These are phyloP conservation scores for Rhizopogon roseolus DNA, from an alignment of 768 basidiomycete species.

Conservation along the genomic window DNA sequence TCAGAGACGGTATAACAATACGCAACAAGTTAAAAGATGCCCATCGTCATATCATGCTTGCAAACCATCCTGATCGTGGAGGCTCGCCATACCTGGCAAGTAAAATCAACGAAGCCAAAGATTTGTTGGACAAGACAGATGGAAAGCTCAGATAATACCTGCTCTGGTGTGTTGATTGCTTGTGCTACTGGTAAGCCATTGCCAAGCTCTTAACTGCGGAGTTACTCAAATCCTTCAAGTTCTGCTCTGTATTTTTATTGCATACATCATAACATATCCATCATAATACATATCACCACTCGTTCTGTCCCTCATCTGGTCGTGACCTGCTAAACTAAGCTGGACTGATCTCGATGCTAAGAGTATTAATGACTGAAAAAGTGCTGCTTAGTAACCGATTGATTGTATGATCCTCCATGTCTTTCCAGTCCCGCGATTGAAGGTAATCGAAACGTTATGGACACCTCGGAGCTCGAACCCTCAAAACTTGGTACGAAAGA, in stretches of 20 bases:
- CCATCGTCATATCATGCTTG: slow-evolving; percentile 94
- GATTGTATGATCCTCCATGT: neutral
- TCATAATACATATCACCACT: slow-evolving; percentile 14
- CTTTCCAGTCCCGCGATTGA: neutral
- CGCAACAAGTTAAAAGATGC: slow-evolving; percentile 86
- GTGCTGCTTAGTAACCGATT: too few species aligned
- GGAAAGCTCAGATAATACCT: slow-evolving; percentile 31
- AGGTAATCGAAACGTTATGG: slow-evolving; percentile 18
- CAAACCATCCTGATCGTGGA: slow-evolving; percentile 97
- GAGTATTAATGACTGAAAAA: too few species aligned
- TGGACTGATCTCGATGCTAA: too few species aligned
- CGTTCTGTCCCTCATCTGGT: slow-evolving; percentile 4
- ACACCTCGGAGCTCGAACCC: slow-evolving; percentile 47
- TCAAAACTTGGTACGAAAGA: slow-evolving; percentile 78
- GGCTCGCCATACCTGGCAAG: slow-evolving; percentile 98
- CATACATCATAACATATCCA: slow-evolving; percentile 6
- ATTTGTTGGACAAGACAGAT: slow-evolving; percentile 79
- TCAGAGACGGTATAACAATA: slow-evolving; percentile 78
- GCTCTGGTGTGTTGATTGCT: neutral
- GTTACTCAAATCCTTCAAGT: neutral
- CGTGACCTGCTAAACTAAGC: neutral
- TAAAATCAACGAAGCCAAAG: slow-evolving; percentile 99
- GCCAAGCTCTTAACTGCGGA: slow-evolving; percentile 5
- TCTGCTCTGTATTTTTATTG: slow-evolving; percentile 17
- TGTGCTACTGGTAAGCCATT: neutral